phyloP scores from a whole-genome alignment of 805 yeast genomes.

The Brettanomyces sp. region DNA sequence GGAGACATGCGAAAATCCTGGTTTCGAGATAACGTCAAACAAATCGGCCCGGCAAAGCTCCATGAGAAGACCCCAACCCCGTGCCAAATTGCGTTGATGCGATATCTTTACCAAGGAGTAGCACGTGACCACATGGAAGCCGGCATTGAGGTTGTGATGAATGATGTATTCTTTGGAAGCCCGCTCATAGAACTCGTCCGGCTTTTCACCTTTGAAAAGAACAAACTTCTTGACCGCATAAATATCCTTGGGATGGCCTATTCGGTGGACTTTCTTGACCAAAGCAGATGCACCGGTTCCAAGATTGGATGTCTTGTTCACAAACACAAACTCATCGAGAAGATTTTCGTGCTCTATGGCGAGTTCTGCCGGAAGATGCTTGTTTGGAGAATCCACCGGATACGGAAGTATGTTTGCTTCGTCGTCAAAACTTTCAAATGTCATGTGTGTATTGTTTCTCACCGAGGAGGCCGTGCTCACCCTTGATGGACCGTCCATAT shows the following conservation, averaged over 20 bases:
- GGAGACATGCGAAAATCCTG: slow-evolving; percentile 51
- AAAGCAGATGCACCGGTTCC: slow-evolving; percentile 75
- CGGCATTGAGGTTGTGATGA: slow-evolving; percentile 43
- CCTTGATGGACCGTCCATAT: slow-evolving; percentile 2
- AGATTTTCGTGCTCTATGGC: slow-evolving; percentile 43
- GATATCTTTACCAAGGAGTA: slow-evolving; percentile 49
- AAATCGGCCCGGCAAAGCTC: slow-evolving; percentile 56
- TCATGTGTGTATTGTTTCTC: slow-evolving; percentile 17
- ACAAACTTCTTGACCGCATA: slow-evolving; percentile 66
- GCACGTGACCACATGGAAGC: slow-evolving; percentile 58
- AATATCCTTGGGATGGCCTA: slow-evolving; percentile 31
- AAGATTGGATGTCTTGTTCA: slow-evolving; percentile 37
- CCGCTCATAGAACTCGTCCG: slow-evolving; percentile 63
- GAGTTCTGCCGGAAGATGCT: slow-evolving; percentile 47
- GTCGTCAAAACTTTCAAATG: slow-evolving; percentile 20
- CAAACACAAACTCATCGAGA: slow-evolving; percentile 46
- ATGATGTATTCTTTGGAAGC: slow-evolving; percentile 64
- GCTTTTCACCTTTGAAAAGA: slow-evolving; percentile 53
- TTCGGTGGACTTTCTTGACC: slow-evolving; percentile 43
- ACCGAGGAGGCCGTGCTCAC: slow-evolving; percentile 23
- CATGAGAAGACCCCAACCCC: slow-evolving; percentile 79
- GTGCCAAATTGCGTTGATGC: slow-evolving; percentile 38
- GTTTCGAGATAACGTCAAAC: slow-evolving; percentile 46
- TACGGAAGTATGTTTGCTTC: slow-evolving; percentile 46
- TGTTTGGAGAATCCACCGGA: slow-evolving; percentile 68